Conservation (phyloP, 345 rosid species). For the Arabis hirsuta region DNA sequence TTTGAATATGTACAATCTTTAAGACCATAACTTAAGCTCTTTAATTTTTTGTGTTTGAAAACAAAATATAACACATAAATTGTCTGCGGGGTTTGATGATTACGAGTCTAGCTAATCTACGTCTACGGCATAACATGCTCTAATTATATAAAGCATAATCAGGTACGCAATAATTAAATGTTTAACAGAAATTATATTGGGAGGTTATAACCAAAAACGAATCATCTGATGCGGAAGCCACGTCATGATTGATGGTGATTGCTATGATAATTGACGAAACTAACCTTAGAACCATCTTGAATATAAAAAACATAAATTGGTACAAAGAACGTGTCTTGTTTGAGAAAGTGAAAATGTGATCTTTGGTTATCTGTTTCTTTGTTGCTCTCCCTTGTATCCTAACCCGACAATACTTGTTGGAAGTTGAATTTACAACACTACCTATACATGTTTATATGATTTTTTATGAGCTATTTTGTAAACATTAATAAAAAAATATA, state of each 20-base stretch:
- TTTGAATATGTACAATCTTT: no score
- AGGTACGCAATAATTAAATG: slow-evolving; percentile 32
- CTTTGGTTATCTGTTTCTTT: slow-evolving; percentile 25
- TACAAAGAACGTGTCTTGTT: slow-evolving; percentile 43
- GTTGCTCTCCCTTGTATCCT: slow-evolving; percentile 26
- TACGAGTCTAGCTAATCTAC: slow-evolving; percentile 10
- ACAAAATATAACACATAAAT: background rate
- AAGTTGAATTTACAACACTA: slow-evolving; percentile 26
- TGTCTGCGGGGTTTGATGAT: slow-evolving; percentile 13
- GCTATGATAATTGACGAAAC: slow-evolving; percentile 3
- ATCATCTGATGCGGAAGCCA: slow-evolving; percentile 32
- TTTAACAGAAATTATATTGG: slow-evolving; percentile 14
- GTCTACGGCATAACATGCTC: slow-evolving; percentile 35
- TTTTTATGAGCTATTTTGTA: background rate
- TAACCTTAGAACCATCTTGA: slow-evolving; percentile 22
- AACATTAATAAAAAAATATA: background rate
- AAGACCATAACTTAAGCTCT: no score
- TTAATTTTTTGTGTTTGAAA: no score
- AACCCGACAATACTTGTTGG: slow-evolving; percentile 36
- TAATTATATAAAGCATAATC: slow-evolving; percentile 40
- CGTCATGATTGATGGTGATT: slow-evolving; percentile 32
- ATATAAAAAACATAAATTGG: slow-evolving; percentile 22
- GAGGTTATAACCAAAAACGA: slow-evolving; percentile 41
- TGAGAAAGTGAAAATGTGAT: slow-evolving; percentile 13
- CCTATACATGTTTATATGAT: slow-evolving; percentile 29